A percentile compares a stretch with the other conserved stretches of the same genome.
These are phyloP conservation scores for Venturia pyrina DNA, from an alignment of 2,329 filamentous ascomycete genomes.

Conservation along the genomic window DNA sequence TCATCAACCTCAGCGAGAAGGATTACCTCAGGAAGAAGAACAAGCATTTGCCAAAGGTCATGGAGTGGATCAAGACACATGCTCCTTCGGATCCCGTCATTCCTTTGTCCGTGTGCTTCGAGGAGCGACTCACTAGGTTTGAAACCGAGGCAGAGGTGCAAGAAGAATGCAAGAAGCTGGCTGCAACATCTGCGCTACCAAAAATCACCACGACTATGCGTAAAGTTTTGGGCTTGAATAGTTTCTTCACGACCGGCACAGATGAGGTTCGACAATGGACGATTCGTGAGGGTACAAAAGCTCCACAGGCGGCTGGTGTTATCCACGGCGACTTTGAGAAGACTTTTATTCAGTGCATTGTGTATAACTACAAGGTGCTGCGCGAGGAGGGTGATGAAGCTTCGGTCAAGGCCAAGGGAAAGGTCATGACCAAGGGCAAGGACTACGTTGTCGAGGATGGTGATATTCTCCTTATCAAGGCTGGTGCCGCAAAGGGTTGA, in stretches of 20 bases:
- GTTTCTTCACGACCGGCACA: constrained; percentile 93
- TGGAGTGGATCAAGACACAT: constrained; percentile 90
- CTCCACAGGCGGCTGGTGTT: constrained; percentile 93
- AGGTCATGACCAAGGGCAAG: constrained; percentile 98
- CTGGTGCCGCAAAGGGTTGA: constrained; percentile 60
- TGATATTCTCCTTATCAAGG: constrained; percentile 79
- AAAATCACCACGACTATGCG: constrained; percentile 93
- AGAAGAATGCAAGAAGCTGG: constrained; percentile 82
- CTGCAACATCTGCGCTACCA: constrained; percentile 77
- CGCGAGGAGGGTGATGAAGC: constrained; percentile 84
- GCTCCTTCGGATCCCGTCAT: constrained; percentile 82
- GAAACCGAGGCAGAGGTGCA: constrained; percentile 64
- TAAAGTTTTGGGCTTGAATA: constrained; percentile 77
- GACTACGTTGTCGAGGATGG: constrained; percentile 86
- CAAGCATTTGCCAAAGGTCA: constrained; percentile 91
- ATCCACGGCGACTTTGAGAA: constrained; percentile 99
- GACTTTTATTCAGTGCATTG: constrained; percentile 94
- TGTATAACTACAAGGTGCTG: constrained; percentile 77
- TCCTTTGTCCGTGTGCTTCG: constrained; percentile 83
- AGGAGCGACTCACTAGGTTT: constrained; percentile 80
- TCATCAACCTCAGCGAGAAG: constrained; percentile 93
- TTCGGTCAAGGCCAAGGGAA: constrained; percentile 84
- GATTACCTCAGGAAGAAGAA: constrained; percentile 99
- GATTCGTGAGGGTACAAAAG: constrained; percentile 89
- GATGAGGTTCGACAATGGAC: constrained; percentile 99